Evolutionary conservation across 2,329 filamentous ascomycete species (phyloP).

Genomic region (Raffaelea arxii): DNA sequence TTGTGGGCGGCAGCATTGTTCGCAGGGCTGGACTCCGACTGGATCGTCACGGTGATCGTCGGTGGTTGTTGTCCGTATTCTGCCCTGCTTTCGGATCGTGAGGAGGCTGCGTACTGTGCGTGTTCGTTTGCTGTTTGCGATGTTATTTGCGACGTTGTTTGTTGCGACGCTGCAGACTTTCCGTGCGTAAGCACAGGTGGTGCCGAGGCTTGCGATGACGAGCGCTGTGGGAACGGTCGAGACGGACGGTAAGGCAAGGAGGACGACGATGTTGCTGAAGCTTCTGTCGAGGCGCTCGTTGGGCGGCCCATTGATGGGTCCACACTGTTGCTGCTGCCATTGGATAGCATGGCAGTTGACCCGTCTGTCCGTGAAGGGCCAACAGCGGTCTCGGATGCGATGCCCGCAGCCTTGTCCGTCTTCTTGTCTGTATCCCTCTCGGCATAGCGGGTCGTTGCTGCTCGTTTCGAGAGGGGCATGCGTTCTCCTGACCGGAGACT

Average conservation of each 20-base stretch:
- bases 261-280: no score
- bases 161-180: background rate
- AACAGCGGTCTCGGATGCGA: no score
- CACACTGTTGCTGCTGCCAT: no score
- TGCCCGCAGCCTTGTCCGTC: no score
- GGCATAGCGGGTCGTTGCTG: slow-evolving; percentile 48
- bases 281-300: no score
- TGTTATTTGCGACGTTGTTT: slow-evolving; percentile 9
- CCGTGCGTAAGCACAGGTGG: slow-evolving; percentile 26
- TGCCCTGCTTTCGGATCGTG: slow-evolving; percentile 21
- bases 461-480: slow-evolving; percentile 64
- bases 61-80: slow-evolving; percentile 1
- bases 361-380: no score
- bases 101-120: slow-evolving; percentile 17
- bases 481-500: slow-evolving; percentile 75
- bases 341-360: no score
- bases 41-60: slow-evolving; percentile 2
- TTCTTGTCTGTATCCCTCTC: slow-evolving; percentile 50
- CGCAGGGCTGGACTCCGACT: background rate
- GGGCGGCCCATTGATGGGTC: no score
- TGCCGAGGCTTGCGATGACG: slow-evolving; percentile 42
- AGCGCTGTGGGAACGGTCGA: slow-evolving; percentile 39
- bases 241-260: no score
- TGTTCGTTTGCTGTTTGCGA: slow-evolving; percentile 9
- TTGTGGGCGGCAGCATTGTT: slow-evolving; percentile 29